A percentile compares a stretch with the other conserved stretches of the same genome.
Conservation (phyloP, 2,329 filamentous ascomycete genomes). For the Beauveria scarabaeidicola region DNA sequence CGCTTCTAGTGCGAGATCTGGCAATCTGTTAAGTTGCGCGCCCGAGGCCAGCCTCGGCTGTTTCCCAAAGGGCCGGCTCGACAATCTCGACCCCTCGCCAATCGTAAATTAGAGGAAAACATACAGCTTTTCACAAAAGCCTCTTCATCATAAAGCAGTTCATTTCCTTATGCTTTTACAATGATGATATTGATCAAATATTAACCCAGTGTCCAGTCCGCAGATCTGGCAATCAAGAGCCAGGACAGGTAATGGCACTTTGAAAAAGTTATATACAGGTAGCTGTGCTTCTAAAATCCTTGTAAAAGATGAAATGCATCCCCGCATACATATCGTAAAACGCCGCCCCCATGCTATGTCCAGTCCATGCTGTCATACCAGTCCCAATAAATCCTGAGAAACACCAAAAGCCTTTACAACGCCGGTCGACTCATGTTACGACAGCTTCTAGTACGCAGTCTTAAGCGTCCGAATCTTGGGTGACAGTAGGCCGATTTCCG, state of each 20-base stretch:
- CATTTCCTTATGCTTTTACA: neutral
- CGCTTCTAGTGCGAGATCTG: neutral
- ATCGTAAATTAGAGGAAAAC: neutral
- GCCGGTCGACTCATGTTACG: neutral
- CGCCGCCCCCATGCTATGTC: neutral
- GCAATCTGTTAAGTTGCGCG: neutral
- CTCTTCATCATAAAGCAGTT: no score
- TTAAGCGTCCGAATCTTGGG: constrained; percentile 24
- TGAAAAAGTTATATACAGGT: neutral
- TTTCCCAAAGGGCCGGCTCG: neutral
- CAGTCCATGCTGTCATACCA: neutral
- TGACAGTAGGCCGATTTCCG: constrained; percentile 46
- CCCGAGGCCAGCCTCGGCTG: neutral
- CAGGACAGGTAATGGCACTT: neutral
- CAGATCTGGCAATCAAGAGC: neutral
- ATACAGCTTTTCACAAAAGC: neutral
- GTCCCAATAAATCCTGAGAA: neutral
- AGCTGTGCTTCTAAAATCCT: neutral
- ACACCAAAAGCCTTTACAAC: neutral
- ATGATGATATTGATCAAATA: neutral
- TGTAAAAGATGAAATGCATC: neutral
- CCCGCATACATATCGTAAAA: neutral
- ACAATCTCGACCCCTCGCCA: neutral
- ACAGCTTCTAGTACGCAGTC: constrained; percentile 4
- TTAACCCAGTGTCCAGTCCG: neutral